Conservation (phyloP, 2,329 filamentous ascomycete species). For the Fusarium redolens region DNA sequence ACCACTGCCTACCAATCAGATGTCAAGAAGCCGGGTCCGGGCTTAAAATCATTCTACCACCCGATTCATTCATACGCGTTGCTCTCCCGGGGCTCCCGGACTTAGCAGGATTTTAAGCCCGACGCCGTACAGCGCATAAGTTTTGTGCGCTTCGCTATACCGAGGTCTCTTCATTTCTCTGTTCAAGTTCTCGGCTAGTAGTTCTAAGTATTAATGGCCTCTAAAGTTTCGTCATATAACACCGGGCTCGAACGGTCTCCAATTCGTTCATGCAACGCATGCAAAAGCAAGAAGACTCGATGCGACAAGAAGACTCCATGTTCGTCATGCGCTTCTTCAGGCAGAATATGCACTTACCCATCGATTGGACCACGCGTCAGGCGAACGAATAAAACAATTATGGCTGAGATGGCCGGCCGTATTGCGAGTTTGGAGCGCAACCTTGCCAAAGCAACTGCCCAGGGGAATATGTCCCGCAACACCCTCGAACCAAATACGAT, state of each 20-base stretch:
- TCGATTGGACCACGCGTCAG: neutral
- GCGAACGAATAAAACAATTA: conserved; percentile 6
- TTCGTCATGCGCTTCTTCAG: neutral
- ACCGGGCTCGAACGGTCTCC: neutral
- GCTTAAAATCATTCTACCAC: neutral
- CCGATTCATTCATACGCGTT: rapidly evolving
- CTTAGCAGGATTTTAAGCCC: neutral
- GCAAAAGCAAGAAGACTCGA: conserved; percentile 9
- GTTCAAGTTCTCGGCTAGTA: rapidly evolving
- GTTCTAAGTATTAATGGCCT: rapidly evolving
- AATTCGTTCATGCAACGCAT: neutral
- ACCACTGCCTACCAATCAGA: rapidly evolving
- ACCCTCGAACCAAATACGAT: rapidly evolving
- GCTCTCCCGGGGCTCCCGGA: neutral
- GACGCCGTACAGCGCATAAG: neutral
- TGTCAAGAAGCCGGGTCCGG: rapidly evolving
- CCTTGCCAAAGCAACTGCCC: neutral
- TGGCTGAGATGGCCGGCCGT: neutral
- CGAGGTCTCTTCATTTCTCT: neutral
- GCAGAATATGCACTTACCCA: neutral
- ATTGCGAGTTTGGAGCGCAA: neutral
- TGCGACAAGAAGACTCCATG: conserved; percentile 8
- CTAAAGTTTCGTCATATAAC: rapidly evolving
- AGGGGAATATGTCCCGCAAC: rapidly evolving
- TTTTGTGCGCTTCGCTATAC: rapidly evolving